Evolutionary conservation across 164 flowering plant genomes (phyloP), one percentile per base, ranked within the genome.

Genomic region (Nymphaea thermarum): DNA sequence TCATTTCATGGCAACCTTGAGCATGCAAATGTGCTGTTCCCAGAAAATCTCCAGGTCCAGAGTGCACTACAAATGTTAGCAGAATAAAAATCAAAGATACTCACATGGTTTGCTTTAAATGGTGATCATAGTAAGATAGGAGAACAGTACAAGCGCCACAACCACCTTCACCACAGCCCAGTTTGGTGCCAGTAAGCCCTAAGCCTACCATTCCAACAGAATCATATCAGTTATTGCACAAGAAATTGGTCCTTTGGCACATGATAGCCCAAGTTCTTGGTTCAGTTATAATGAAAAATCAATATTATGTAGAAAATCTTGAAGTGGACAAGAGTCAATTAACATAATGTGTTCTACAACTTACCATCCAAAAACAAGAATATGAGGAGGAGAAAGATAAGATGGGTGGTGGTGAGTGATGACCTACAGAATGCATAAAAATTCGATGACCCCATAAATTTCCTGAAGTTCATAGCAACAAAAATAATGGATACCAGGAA

Each of bases 131-230:
- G 71, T 78, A 80, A 73, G 98, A 95, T 73, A 86, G 82, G 98
- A 95, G 90, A 45, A 95, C 98, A 42, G 99, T 95, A 82, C 99
- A 95, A 62, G 99, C 99, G 71, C 99, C 99, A 80, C 99, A 95
- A 68, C 99, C 99, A 70, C 99, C 99, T 83, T 95, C 98, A 36
- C 99, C 99, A 62, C 99, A 95, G 3, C 98, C 99, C 71, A 95
- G 83, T 77, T 95, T 95, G 43, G 99, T 95, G 51, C 98, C 99
- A 3, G 94, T 92, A 77, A 95, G 68, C 67, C 97, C 94, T 43
- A 76, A 68, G 73, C 84, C 99, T 94, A 45, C 47, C 77, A 65
- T 41, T 60, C 62, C 71, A 73, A 16, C 68, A 18, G 65, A 66
- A 3, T 15, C 63, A 36, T 42, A 55, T 62, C 43, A 73, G 71